Evolutionary conservation across 768 basidiomycete genomes (phyloP), one percentile per base, ranked within the genome.

Genomic region (Suillus subluteus): DNA sequence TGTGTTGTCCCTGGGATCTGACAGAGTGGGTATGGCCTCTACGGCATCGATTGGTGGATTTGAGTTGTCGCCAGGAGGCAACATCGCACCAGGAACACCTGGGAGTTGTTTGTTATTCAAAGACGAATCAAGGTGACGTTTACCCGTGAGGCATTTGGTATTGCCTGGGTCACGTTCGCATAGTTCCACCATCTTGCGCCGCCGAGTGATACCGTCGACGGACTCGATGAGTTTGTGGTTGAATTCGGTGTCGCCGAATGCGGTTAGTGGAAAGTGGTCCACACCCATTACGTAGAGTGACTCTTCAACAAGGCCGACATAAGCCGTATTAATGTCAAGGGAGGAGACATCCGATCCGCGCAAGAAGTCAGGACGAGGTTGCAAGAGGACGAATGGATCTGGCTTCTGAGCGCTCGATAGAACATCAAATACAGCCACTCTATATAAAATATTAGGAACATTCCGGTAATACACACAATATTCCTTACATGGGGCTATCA

Each of bases 281-380:
- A 92, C 90, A 68, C 91, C 92, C 87, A 98, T 91, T 23, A 93
- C 95, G 71, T 89, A 97, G 2, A 98, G 82, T 50, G 91, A 91
- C 3, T 89, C 87, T 56, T 87, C 84, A 18, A 95, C 84, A 21
- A 92, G 79, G 3, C 95, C 95, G 23, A 98, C 88, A 74, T 91
- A 98, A 1, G 95, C 95, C 0, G 87, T 84, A 37, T 89, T 84
- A 6, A 80, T 78, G 11, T 79, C 75, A 37, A 78, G 77, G 21
- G 73, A 68, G 30, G 74, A 67, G 35, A 78, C 65, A 65, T 82
- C 82, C 38, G 76, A 76, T 18, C 74, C 74, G 12, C 90, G 88
- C 41, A 95, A 82, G 9, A 97, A 81, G 41, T 95, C 89, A 0
- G 92, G 90, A 1, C 87, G 89, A 15, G 96, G 96, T 75, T 98